phyloP scores from a whole-genome alignment of 495 filamentous ascomycete genomes.

The Amorphotheca resinae region DNA sequence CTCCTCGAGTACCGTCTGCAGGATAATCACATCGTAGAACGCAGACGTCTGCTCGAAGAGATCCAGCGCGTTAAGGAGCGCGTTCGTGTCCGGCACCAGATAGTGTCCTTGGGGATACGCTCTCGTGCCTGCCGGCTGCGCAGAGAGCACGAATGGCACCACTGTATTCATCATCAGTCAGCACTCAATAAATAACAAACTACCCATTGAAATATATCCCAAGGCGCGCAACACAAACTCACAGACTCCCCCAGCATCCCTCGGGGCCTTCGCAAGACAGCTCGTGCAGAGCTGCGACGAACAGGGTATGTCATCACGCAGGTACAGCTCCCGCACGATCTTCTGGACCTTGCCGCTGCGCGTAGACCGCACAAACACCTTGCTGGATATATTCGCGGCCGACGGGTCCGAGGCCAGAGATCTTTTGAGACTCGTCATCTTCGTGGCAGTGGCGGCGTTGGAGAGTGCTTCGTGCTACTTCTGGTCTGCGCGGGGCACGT shows the following conservation, averaged over 20 bases:
- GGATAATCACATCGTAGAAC: slow-evolving; percentile 89
- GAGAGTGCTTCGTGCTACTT: background rate
- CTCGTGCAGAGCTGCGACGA: slow-evolving; percentile 75
- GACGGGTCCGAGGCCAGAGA: slow-evolving; percentile 53
- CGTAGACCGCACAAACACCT: slow-evolving; percentile 85
- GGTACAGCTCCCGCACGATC: slow-evolving; percentile 91
- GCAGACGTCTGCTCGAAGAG: slow-evolving; percentile 83
- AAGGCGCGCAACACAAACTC: slow-evolving; percentile 23
- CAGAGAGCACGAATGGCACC: slow-evolving; percentile 73
- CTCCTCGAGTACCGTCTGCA: slow-evolving; percentile 94
- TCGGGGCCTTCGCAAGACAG: slow-evolving; percentile 59
- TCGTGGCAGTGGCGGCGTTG: slow-evolving; percentile 18
- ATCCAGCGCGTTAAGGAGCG: slow-evolving; percentile 89
- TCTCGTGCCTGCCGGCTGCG: slow-evolving; percentile 70
- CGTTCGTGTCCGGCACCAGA: slow-evolving; percentile 92
- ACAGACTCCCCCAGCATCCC: slow-evolving; percentile 69
- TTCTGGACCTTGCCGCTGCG: slow-evolving; percentile 96
- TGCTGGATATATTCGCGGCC: slow-evolving; percentile 72
- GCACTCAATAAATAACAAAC: background rate
- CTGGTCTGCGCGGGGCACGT: background rate
- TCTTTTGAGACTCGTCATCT: slow-evolving; percentile 86
- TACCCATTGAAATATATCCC: slow-evolving; percentile 10
- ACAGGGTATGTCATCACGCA: slow-evolving; percentile 93
- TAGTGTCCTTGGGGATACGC: slow-evolving; percentile 81
- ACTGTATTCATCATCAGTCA: slow-evolving; percentile 33